Evolutionary conservation across 148 eudicot genomes (phyloP), one percentile per base, ranked within the genome.

Genomic region (Camellia sinensis): DNA sequence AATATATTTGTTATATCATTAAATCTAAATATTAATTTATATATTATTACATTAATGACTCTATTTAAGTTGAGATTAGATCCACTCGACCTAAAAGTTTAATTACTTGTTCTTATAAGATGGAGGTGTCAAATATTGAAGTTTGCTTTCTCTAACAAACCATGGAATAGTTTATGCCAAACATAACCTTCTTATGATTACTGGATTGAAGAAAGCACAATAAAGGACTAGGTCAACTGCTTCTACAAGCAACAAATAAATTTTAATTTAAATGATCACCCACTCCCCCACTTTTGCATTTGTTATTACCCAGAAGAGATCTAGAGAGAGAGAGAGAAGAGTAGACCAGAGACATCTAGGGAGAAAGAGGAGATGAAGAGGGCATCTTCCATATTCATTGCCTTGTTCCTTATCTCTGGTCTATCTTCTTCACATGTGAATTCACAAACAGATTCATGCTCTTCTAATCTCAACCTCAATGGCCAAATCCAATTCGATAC

Each of bases 381-480:
- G 79, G 41, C 80, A 77, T 52, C 76, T 81, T 78, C 70, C 71
- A 67, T 79, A 66, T 65, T 78, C 78, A 73, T 85, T 79, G 59
- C 81, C 78, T 67, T 77, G 80, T 67, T 88, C 85, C 18, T 88
- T 57, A 76, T 87, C 77, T 54, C 82, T 13, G 46, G 80, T 21
- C 57, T 81, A 7, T 78, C 21, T 12, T 74, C 79, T n/a, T 12
- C 54, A 60, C 19, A 15, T 10, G 91, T 85, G 81, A 79, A 79
- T 81, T 89, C 94, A 57, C 92, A 92, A 66, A 13, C 85, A 67
- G 94, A 94, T 87, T 81, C 94, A 61, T 92, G 97, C 74, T 74
- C 37, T 45, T 82, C 80, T 29, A 66, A 65, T 63, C 69, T 90
- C 69, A 73, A 82, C 77, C 80, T 84, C 85, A 82, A 78, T 53